phyloP scores from a whole-genome alignment of 1,139 yeast genomes.

The Geotrichum aggregatum region DNA sequence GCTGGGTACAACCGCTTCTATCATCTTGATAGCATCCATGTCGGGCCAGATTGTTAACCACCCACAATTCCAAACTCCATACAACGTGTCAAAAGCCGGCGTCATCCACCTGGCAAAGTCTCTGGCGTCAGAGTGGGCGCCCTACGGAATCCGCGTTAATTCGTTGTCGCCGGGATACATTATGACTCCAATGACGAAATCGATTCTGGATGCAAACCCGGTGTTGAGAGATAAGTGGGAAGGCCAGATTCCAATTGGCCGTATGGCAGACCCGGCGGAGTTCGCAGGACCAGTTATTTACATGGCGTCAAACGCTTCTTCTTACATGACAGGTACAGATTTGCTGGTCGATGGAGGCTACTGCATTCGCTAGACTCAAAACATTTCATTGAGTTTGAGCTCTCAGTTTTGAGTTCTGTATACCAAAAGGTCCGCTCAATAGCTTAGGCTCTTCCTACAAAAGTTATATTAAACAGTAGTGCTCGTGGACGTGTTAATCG shows the following conservation, averaged over 20 bases:
- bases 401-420: too few relatives aligned
- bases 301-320: constrained; percentile 65
- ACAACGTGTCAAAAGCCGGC: constrained; percentile 84
- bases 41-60: constrained; percentile 77
- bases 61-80: constrained; percentile 81
- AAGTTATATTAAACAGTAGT: too few relatives aligned
- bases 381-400: too few relatives aligned
- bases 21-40: constrained; percentile 78
- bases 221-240: constrained; percentile 56
- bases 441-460: too few relatives aligned
- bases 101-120: constrained; percentile 73
- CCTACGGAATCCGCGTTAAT: constrained; percentile 71
- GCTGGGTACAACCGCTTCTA: constrained; percentile 47
- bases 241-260: constrained; percentile 64
- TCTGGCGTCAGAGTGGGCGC: constrained; percentile 83
- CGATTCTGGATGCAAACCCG: constrained; percentile 51
- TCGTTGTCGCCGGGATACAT: constrained; percentile 80
- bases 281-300: constrained; percentile 75
- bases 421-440: too few relatives aligned
- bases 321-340: constrained; percentile 82
- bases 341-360: constrained; percentile 82
- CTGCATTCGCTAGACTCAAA: constrained; percentile 54
- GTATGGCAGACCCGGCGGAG: constrained; percentile 77
- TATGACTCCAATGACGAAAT: constrained; percentile 58
- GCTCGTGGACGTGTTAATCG: neutral